phyloP scores from a whole-genome alignment of 1,284 basidiomycete genomes.

The Tilletiopsis washingtonensis region DNA sequence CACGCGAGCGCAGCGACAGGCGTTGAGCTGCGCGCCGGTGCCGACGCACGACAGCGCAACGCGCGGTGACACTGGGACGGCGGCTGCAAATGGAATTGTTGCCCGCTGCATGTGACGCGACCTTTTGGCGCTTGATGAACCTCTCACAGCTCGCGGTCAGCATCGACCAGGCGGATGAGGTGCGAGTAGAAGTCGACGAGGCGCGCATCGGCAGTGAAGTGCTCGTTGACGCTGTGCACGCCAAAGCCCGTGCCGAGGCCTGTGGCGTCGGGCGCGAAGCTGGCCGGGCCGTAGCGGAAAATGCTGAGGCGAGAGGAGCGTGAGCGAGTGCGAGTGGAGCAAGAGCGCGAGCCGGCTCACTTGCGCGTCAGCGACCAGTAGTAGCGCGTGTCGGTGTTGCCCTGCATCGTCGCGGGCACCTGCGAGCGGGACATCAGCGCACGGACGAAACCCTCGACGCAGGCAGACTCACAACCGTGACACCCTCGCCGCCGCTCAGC shows the following conservation, averaged over 20 bases:
- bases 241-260: neutral
- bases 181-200: too few relatives aligned
- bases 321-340: neutral
- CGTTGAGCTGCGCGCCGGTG: too few relatives aligned
- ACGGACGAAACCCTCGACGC: too few relatives aligned
- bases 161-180: too few relatives aligned
- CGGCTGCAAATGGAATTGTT: too few relatives aligned
- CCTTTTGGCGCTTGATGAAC: too few relatives aligned
- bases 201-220: neutral
- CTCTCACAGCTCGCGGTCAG: too few relatives aligned
- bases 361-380: slow-evolving; percentile 52
- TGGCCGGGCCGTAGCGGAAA: slow-evolving; percentile 2
- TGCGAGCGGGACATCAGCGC: neutral
- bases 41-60: too few relatives aligned
- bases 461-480: slow-evolving; percentile 13
- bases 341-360: too few relatives aligned
- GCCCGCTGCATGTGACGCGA: too few relatives aligned
- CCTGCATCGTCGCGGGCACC: slow-evolving; percentile 55
- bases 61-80: too few relatives aligned
- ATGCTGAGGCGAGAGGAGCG: neutral
- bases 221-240: slow-evolving; percentile 2
- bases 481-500: slow-evolving; percentile 21
- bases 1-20: too few relatives aligned
- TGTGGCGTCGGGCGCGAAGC: neutral
- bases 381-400: slow-evolving; percentile 54